Evolutionary conservation across 345 rosid species (phyloP).

Genomic region (Bretschneidera sinensis): DNA sequence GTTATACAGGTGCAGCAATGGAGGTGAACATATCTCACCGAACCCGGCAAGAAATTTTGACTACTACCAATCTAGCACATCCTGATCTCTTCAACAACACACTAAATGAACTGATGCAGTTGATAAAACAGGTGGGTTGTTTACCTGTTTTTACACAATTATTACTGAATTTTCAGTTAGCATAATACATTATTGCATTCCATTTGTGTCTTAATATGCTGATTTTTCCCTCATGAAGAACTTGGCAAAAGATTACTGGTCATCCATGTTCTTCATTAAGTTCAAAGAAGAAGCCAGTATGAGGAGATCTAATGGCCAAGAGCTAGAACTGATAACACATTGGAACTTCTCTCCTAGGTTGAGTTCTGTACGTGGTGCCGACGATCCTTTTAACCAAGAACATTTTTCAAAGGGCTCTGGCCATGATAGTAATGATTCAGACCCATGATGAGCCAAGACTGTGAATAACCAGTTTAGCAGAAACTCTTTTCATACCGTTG

Average conservation of each 20-base stretch:
- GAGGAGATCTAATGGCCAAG: slow-evolving; percentile 31
- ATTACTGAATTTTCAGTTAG: neutral
- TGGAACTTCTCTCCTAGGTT: slow-evolving; percentile 74
- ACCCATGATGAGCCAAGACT: neutral
- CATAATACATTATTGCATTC: neutral
- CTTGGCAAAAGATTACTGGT: slow-evolving; percentile 78
- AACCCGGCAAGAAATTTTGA: slow-evolving; percentile 63
- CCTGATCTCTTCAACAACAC: slow-evolving; percentile 63
- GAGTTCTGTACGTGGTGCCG: slow-evolving; percentile 67
- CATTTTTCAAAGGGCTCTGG: slow-evolving; percentile 40
- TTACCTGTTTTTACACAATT: neutral
- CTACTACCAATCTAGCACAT: slow-evolving; percentile 55
- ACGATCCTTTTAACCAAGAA: slow-evolving; percentile 84
- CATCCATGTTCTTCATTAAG: slow-evolving; percentile 68
- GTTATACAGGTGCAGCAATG: slow-evolving; percentile 63
- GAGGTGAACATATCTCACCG: slow-evolving; percentile 83
- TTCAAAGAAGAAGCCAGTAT: slow-evolving; percentile 64
- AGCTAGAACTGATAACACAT: slow-evolving; percentile 41
- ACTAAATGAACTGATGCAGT: slow-evolving; percentile 64
- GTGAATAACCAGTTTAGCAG: too few relatives aligned
- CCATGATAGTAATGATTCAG: slow-evolving; percentile 9
- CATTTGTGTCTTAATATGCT: neutral
- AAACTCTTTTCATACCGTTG: too few relatives aligned
- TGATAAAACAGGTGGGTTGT: slow-evolving; percentile 66
- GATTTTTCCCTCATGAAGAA: slow-evolving; percentile 37